Evolutionary conservation across 331 rosid species (phyloP).

Genomic region (Malus hybrid): DNA sequence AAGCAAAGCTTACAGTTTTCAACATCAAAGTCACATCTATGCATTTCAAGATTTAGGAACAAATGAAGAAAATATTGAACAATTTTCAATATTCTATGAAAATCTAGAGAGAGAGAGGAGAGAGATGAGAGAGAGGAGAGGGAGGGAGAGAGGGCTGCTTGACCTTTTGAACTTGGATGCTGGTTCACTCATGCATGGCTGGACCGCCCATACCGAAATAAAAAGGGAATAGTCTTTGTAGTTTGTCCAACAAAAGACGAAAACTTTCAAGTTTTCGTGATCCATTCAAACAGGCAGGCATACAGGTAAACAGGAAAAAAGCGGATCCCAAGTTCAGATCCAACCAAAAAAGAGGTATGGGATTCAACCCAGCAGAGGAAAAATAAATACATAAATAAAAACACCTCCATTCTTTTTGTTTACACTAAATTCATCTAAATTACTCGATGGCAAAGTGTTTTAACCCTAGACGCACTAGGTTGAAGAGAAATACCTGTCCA

Average conservation of each 20-base stretch:
- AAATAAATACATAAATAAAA: neutral
- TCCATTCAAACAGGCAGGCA: slow-evolving; percentile 43
- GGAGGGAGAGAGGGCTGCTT: neutral
- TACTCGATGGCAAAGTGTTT: rapidly evolving
- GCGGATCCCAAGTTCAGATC: slow-evolving; percentile 41
- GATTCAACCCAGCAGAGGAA: slow-evolving; percentile 24
- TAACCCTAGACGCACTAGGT: neutral
- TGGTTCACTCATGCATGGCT: slow-evolving; percentile 31
- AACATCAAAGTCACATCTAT: slow-evolving; percentile 40
- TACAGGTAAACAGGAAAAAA: slow-evolving; percentile 48
- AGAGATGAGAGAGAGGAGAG: neutral
- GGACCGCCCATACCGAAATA: slow-evolving; percentile 23
- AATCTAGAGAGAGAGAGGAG: slow-evolving; percentile 13
- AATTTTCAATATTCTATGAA: neutral
- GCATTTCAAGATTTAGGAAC: neutral
- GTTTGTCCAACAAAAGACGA: slow-evolving; percentile 22
- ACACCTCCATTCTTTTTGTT: neutral
- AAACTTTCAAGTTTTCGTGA: slow-evolving; percentile 7
- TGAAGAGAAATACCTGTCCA: neutral
- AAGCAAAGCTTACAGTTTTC: slow-evolving; percentile 27
- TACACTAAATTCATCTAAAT: neutral
- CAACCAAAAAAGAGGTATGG: slow-evolving; percentile 20
- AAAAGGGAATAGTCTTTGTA: neutral
- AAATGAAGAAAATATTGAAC: neutral
- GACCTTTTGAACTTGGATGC: slow-evolving; percentile 31